These are phyloP conservation scores for Lentinula boryana DNA, from an alignment of 768 basidiomycete genomes.

Conservation along the genomic window DNA sequence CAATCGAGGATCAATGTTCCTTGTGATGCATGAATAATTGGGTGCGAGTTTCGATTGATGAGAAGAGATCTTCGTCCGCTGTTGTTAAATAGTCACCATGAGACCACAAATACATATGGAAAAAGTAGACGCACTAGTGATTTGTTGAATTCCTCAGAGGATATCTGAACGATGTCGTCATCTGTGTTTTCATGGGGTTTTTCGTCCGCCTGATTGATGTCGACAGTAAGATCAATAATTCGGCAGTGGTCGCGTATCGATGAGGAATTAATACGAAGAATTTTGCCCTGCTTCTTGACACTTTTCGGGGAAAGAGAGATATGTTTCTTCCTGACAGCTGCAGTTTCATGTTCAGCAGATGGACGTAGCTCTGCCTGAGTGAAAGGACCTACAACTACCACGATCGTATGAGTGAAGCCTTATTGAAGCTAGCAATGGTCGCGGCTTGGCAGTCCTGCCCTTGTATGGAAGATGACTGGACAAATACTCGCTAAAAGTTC, in stretches of 20 bases:
- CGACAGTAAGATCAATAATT: background rate
- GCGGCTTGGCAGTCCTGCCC: background rate
- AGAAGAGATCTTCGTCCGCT: background rate
- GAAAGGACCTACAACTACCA: background rate
- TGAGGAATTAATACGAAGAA: background rate
- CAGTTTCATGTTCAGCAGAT: background rate
- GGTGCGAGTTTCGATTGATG: background rate
- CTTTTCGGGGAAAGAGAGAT: background rate
- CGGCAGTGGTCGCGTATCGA: background rate
- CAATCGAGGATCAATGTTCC: background rate
- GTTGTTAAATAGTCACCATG: background rate
- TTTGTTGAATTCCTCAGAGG: background rate
- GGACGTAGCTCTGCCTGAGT: background rate
- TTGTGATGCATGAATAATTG: background rate
- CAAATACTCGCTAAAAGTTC: background rate
- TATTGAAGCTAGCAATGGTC: background rate
- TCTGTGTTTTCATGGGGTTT: background rate
- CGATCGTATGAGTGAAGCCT: background rate
- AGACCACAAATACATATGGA: background rate
- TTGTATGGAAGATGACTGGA: background rate
- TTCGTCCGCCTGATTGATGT: background rate
- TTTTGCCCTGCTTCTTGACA: background rate
- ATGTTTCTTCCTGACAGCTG: background rate
- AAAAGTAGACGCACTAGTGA: background rate
- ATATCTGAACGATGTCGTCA: constrained; percentile 1